Base-by-base conservation (phyloP, 306 rosid species). In the Arachis stenosperma region DNA sequence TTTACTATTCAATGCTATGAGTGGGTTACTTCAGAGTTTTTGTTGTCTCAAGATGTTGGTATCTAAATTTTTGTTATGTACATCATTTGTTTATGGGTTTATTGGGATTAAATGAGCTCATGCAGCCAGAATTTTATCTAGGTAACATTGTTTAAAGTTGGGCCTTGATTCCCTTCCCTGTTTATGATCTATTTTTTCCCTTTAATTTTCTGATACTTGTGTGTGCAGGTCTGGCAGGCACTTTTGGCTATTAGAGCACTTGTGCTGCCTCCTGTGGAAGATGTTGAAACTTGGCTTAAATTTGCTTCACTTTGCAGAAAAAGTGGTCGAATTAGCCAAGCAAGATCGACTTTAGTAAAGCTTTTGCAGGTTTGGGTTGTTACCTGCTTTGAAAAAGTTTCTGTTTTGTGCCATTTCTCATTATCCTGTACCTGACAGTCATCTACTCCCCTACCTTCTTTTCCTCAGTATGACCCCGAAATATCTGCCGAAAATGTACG, bases 221-320 rank as follows among this genome's bases (percentile, higher is more conserved):
- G 63, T 65, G 69, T 61, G 75, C 82, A 94, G 99, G 97, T 94
- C 73, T 94, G 99, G 99, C 99, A 91, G 76, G 83, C 0, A 14
- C 84, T 94, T 78, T 84, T 94, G 83, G 87, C 69, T 74, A 89
- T 94, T 69, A 88, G 97, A 80, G 94, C 97, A 22, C 97, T 94
- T 73, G 96, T 94, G 80, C 85, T 94, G 9, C 97, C 99, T 81
- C 99, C 97, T 54, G 83, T 87, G 27, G 99, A 94, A 74, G 97
- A 94, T 57, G 61, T 87, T 78, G 96, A 94, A 59, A 91, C 97
- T 62, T 91, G 99, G 99, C 96, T 94, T 44, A 89, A 94, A 86
- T 94, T 89, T 77, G 95, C 96, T 71, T 84, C 92, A 65, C 97
- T 89, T 73, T 91, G 99, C 82, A 86, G 89, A 78, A 89, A 89